Evolutionary conservation across 768 basidiomycete genomes (phyloP).

Genomic region (Saitozyma podzolica): DNA sequence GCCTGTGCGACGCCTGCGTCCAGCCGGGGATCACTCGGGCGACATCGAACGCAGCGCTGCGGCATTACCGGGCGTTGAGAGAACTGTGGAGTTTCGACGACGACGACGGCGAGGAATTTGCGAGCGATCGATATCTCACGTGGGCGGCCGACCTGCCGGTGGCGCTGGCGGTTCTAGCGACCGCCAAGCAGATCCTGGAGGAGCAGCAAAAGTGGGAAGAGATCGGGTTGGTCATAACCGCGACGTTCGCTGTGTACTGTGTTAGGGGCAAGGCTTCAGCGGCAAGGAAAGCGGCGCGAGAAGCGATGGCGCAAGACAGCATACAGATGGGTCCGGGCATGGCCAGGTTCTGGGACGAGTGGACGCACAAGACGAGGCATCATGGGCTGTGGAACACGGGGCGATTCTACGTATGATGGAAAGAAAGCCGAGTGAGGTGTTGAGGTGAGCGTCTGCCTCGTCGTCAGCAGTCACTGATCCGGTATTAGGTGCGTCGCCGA

Average conservation of each 20-base stretch:
- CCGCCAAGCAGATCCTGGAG: not conserved
- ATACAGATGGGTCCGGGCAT: not conserved
- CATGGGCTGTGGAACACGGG: not conserved
- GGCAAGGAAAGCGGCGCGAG: not conserved
- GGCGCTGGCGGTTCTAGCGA: not conserved
- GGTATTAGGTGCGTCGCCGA: too few species aligned
- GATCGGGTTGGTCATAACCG: not conserved
- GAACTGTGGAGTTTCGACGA: not conserved
- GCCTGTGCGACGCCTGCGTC: not conserved
- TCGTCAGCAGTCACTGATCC: too few species aligned
- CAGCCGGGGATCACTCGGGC: not conserved
- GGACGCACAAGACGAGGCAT: not conserved
- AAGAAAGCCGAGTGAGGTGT: not conserved
- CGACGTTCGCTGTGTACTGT: too few species aligned
- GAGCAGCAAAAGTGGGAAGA: not conserved
- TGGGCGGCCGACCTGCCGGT: not conserved
- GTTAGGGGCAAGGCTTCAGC: too few species aligned
- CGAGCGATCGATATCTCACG: not conserved
- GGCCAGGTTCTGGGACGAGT: not conserved
- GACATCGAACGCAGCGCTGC: not conserved
- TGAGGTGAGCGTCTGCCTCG: not conserved
- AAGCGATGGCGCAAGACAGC: not conserved
- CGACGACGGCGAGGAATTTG: not conserved
- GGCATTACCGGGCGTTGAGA: not conserved
- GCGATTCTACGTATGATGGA: not conserved